A percentile compares a stretch with the other conserved stretches of the same genome.
Evolutionary conservation across 768 basidiomycete genomes (phyloP).

Genomic region (Suillus discolor): DNA sequence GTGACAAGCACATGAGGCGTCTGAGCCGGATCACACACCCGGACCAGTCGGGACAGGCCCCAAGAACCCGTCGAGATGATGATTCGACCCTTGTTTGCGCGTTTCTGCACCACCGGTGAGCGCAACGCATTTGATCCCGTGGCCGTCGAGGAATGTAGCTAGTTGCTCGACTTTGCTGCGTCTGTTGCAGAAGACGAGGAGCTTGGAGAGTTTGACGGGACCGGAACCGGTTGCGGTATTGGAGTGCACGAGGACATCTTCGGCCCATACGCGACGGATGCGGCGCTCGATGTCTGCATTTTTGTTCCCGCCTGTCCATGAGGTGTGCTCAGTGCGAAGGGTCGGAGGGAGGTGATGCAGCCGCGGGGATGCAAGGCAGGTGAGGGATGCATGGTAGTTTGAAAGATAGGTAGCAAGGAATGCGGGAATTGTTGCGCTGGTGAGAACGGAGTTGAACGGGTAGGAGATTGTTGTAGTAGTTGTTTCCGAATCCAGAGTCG

Average conservation of each 20-base stretch:
- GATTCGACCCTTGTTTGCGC: constrained; percentile 69
- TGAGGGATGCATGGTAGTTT: constrained; percentile 57
- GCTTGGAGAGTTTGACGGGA: constrained; percentile 52
- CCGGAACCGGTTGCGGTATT: constrained; percentile 25
- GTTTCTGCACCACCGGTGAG: constrained; percentile 64
- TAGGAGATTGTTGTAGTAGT: constrained; percentile 39
- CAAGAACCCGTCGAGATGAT: constrained; percentile 75
- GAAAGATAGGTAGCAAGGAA: constrained; percentile 69
- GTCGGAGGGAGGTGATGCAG: constrained; percentile 77
- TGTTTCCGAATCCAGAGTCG: constrained; percentile 9
- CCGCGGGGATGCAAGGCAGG: constrained; percentile 78
- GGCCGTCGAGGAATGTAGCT: constrained; percentile 55
- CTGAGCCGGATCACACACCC: constrained; percentile 27
- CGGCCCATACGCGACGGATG: constrained; percentile 73
- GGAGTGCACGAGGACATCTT: constrained; percentile 47
- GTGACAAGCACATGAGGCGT: constrained; percentile 78
- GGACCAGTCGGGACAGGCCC: constrained; percentile 14
- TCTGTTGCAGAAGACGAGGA: constrained; percentile 86
- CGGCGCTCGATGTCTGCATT: constrained; percentile 78
- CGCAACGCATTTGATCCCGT: constrained; percentile 62
- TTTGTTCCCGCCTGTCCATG: constrained; percentile 80
- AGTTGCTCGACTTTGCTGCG: constrained; percentile 67
- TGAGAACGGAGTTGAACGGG: constrained; percentile 81
- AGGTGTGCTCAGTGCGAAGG: constrained; percentile 71
- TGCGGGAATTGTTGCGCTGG: constrained; percentile 88